Evolutionary conservation across 345 rosid genomes (phyloP).

Genomic region (Linum tenue): DNA sequence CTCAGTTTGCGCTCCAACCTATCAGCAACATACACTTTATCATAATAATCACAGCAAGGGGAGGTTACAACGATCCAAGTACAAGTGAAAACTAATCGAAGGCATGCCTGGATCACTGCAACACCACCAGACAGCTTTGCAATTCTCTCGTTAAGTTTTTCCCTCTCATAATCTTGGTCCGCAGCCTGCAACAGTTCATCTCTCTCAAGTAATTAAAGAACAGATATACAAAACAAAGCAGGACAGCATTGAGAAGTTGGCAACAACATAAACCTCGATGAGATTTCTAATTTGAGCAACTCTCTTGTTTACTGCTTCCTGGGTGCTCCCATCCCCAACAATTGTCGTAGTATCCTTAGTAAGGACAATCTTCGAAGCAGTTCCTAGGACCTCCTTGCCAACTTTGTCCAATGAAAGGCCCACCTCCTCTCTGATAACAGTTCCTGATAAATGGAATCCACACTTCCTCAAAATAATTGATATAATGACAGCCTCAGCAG

Average conservation of each 20-base stretch:
- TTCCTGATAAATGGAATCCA: constrained; percentile 35
- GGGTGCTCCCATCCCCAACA: constrained; percentile 97
- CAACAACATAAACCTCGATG: constrained; percentile 44
- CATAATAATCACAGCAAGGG: not conserved
- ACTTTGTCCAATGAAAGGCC: constrained; percentile 95
- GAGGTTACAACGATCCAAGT: not conserved
- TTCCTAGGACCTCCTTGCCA: constrained; percentile 79
- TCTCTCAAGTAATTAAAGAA: not conserved
- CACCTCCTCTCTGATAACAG: constrained; percentile 87
- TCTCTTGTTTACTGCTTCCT: constrained; percentile 83
- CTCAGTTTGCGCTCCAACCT: constrained; percentile 13
- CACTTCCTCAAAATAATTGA: not conserved
- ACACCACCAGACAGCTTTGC: constrained; percentile 48
- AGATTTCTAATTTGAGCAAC: constrained; percentile 87
- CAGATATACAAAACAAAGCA: not conserved
- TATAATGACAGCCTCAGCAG: not conserved
- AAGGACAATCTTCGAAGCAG: constrained; percentile 85
- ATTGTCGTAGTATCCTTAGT: constrained; percentile 88
- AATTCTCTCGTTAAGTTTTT: constrained; percentile 86
- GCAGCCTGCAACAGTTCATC: constrained; percentile 62
- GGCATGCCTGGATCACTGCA: constrained; percentile 8
- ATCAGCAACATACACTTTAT: not conserved
- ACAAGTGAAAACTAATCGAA: not conserved
- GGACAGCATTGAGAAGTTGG: not conserved
- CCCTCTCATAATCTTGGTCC: constrained; percentile 90